Evolutionary conservation across 495 filamentous ascomycete genomes (phyloP), one percentile per base, ranked within the genome.

Genomic region (Lasiosphaeria miniovina): DNA sequence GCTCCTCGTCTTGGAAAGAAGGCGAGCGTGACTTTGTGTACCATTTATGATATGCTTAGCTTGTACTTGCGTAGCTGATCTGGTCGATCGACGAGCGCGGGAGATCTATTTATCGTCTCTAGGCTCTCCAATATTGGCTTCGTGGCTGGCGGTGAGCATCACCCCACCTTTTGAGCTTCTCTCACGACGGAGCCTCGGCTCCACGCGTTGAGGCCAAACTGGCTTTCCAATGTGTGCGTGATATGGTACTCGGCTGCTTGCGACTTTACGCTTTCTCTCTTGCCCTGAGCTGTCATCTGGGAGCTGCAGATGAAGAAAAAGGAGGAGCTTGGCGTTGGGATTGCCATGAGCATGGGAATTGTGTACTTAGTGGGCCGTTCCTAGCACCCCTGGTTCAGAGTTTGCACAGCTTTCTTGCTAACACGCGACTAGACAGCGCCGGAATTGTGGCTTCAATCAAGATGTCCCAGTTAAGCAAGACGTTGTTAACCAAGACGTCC

Each of bases 261-360:
- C 61, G 73, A 75, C 36, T 64, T 74, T 14, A 36, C 64, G 2
- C 64, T 73, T 12, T 63, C 70, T 14, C 32, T 67, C 8, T 58
- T 71, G 9, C 70, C 68, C 1, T 74, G 71, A 70, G 56, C 49
- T 33, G 57, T 70, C 9, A 59, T 74, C 5, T 66, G 57, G 61
- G 66, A 64, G 33, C 59, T 72, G 11, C 55, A 68, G 41, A 69
- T 74, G 68, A 59, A 61, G 52, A 64, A 15, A 11, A 61, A 52
- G 24, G 72, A 74, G 61, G 72, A 67, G 53, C 49, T 69, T 46
- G 72, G 71, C 4, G 60, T 69, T n/a, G 64, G 58, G 17, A 36
- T 74, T 11, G 69, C 69, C 12, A 74, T 75, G 72, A 74, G 69
- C 51, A 65, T 74, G 61, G 72, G 72, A 1, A n/a, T 66, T 6